Evolutionary conservation across 2,329 filamentous ascomycete species (phyloP), one percentile per base, ranked within the genome.

Genomic region (Incumbomyces delicatus): DNA sequence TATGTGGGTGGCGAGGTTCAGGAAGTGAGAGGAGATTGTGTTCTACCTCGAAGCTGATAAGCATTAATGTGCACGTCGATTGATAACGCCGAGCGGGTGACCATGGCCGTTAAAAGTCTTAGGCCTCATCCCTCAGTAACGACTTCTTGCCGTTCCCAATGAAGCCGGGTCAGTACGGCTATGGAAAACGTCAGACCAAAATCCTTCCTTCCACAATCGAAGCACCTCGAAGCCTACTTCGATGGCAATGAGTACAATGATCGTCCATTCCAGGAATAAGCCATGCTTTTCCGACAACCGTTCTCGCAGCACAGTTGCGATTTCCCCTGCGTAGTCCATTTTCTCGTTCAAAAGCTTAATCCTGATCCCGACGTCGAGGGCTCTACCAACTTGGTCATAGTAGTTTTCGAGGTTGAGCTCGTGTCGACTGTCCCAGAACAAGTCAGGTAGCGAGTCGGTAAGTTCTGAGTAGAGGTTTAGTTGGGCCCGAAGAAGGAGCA

Each of bases 251-350:
- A 98, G 75, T 2, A 86, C 73, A 58, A 98, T 96, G 62, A 98
- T 96, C 58, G 94, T 94, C 84, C 87, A 90, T 68, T 96, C 92
- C 10, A 98, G 73, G 46, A 87, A 75, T 27, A 89, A 79, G 13
- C 87, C 85, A 61, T 96, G 88, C 63, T 87, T 87, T 71, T 96
- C 89, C 61, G 85, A 94, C 46, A 94, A 74, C 61, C 89, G 81
- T 64, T 95, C 87, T 48, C 92, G 75, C 51, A 96, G 68, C 13
- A 96, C 89, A 44, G 75, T 86, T 6, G 92, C 88, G 63, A 95
- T 95, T 64, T 96, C 90, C 60, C 92, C 86, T 1, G 90, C 92
- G 63, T 98, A 96, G 60, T 95, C 90, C 78, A 98, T 94, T 70
- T 94, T 94, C 68, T 94, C 87, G 63, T 98, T 98, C 56, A 96